Evolutionary conservation across 176 grass and related monocot species (phyloP), one percentile per base, ranked within the genome.

Genomic region (Olyra latifolia): DNA sequence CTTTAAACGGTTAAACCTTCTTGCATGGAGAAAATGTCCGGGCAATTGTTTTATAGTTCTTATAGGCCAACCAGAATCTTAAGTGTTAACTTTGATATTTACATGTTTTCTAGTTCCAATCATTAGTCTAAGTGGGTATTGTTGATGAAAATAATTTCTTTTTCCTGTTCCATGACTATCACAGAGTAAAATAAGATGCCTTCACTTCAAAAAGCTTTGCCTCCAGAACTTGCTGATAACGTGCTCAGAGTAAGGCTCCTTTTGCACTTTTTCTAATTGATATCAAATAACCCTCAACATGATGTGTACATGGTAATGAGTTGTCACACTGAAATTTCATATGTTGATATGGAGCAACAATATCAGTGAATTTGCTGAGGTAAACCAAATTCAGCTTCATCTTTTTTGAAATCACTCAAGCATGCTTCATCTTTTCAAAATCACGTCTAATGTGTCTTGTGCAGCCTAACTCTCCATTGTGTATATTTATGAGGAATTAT

Each of bases 211-310:
- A 84, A 86, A 27, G 89, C 89, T 35, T 87, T 94, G 63, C 92
- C 92, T 48, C 83, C 89, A 23, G 92, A 94, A 53, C 80, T 94
- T 52, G 92, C 92, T 68, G 92, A 94, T 69, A 91, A 94, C 78
- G 92, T 91, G 2, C 82, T 94, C 76, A 89, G 92, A 53, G 92
- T 94, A 87, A 91, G 74, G 39, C 1, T 78, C 41, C n/a, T 45
- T 69, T 27, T 62, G 17, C 41, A 67, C 60, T 13, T 76, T 55
- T 88, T 28, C 2, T 22, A 4, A 48, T 77, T 40, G 28, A 40
- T 7, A 19, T 4, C 41, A 38, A 50, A 8, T 29, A 61, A 54
- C 32, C 43, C 25, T 76, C 76, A 62, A 40, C 40, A 70, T 44
- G 65, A 78, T 9, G 41, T 65, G 22, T 82, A 65, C 30, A 5